Percentiles rank a stretch among this genome's conserved stretches.
phyloP scores from a whole-genome alignment of 2,329 filamentous ascomycete genomes.

The Herpotrichia juniperi region DNA sequence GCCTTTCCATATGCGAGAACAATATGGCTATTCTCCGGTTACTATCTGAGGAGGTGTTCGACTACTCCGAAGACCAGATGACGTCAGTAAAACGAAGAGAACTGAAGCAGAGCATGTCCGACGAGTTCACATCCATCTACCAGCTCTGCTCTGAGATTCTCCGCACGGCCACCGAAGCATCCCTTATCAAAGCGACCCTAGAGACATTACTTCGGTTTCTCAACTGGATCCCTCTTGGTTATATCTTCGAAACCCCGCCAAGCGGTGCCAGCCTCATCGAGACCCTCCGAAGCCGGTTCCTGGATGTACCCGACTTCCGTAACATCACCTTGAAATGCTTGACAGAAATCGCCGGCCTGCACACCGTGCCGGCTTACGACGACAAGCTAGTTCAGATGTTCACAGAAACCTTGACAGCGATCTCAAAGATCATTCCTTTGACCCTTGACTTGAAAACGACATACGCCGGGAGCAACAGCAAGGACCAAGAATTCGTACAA shows the following conservation, averaged over 20 bases:
- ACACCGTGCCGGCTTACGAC: slow-evolving; percentile 86
- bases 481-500: slow-evolving; percentile 96
- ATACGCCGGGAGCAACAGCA: slow-evolving; percentile 88
- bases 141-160: slow-evolving; percentile 96
- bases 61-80: slow-evolving; percentile 99
- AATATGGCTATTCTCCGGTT: slow-evolving; percentile 98
- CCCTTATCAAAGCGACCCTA: slow-evolving; percentile 92
- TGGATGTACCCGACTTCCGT: slow-evolving; percentile 92
- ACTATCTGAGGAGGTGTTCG: slow-evolving; percentile 97
- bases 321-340: slow-evolving; percentile 96
- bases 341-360: slow-evolving; percentile 94
- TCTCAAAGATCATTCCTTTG: slow-evolving; percentile 91
- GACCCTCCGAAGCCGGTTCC: slow-evolving; percentile 87
- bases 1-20: slow-evolving; percentile 97
- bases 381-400: slow-evolving; percentile 99
- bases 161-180: slow-evolving; percentile 84
- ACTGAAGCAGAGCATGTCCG: slow-evolving; percentile 97
- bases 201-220: slow-evolving; percentile 95
- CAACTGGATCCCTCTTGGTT: slow-evolving; percentile 98
- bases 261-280: slow-evolving; percentile 74
- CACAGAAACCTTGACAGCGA: slow-evolving; percentile 90
- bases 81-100: slow-evolving; percentile 97
- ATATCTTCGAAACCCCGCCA: slow-evolving; percentile 92
- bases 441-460: slow-evolving; percentile 88
- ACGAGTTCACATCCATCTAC: slow-evolving; percentile 98